Base-by-base conservation (phyloP, 352 stramenopile species). In the Aphanomyces euteiches region DNA sequence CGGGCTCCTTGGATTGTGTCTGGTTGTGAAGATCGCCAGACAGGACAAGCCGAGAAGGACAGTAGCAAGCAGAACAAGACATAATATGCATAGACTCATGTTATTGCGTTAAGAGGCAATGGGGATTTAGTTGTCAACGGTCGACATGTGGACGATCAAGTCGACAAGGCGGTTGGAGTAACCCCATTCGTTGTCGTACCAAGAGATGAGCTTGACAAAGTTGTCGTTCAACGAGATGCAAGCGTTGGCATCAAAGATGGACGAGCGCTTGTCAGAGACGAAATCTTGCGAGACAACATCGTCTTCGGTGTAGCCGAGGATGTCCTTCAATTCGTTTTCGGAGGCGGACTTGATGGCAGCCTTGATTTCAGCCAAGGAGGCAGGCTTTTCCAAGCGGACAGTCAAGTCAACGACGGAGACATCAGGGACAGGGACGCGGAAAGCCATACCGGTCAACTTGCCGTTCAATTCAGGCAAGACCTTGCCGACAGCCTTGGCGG, bases 361-460 rank as follows among this genome's bases (percentile, higher is more conserved):
- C 71, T 89, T 94, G 79, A 98, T 97, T 39, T 89, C 86, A 41
- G 93, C 91, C 67, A 96, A 94, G 21, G 78, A 85, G n/a, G 92
- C 91, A 40, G 80, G 81, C 79, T 97, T 98, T 4, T 86, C 80
- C 13, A 98, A 77, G 48, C 84, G 76, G 67, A 78, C 77, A 64
- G 95, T 98, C 36, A 98, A 85, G 74, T 98, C 95, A 47, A 98
- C 95, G 37, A 98, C 92, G 54, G 91, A 98, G 36, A 98, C 94
- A 76, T 98, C 92, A 58, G 92, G 83, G 41, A 90, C 97, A 50
- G 93, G 93, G 45, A 98, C 93, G 80, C 95, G 93, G 85, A 98
- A 98, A 3, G 92, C 88, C 92, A 98, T 98, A 72, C 92, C 95
- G 47, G 93, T 98, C 56, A 98, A 82, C 78, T 97, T 97, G 57